Conservation (phyloP, 345 rosid genomes). For the Brassica cretica region DNA sequence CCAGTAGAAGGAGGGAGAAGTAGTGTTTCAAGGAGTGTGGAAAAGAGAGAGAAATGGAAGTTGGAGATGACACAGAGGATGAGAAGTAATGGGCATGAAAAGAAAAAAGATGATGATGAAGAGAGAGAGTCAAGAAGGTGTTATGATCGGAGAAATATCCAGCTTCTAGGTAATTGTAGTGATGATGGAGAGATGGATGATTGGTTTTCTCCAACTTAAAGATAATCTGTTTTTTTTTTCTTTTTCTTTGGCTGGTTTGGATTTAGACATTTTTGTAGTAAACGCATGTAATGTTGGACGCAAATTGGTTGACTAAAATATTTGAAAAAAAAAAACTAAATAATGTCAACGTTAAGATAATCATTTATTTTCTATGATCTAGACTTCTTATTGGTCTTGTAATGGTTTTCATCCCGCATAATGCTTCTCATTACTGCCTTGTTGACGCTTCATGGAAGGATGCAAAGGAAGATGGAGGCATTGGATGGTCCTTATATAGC, state of each 20-base stretch:
- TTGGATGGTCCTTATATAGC: too few relatives aligned
- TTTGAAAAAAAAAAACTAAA: background rate
- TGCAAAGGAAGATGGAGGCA: too few relatives aligned
- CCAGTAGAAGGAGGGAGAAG: slow-evolving; percentile 66
- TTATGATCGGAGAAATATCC: slow-evolving; percentile 34
- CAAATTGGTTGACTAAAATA: background rate
- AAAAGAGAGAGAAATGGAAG: slow-evolving; percentile 56
- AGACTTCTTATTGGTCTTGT: background rate
- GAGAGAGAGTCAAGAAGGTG: slow-evolving; percentile 22
- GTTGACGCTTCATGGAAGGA: too few relatives aligned
- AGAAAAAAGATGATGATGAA: slow-evolving; percentile 30
- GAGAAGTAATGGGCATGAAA: slow-evolving; percentile 20
- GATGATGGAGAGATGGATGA: slow-evolving; percentile 74
- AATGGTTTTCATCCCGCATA: background rate
- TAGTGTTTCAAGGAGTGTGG: slow-evolving; percentile 43
- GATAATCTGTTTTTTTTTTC: background rate
- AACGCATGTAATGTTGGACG: slow-evolving; percentile 1
- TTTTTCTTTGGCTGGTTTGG: background rate
- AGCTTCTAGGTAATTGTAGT: slow-evolving; percentile 41
- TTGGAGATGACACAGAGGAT: slow-evolving; percentile 48
- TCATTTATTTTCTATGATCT: background rate
- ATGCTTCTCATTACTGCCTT: too few relatives aligned
- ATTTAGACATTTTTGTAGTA: background rate
- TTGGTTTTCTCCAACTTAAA: slow-evolving; percentile 53
- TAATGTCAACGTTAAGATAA: background rate